These are phyloP conservation scores for Salvia rosmarinus DNA, from an alignment of 257 asterid genomes.

Conservation along the genomic window DNA sequence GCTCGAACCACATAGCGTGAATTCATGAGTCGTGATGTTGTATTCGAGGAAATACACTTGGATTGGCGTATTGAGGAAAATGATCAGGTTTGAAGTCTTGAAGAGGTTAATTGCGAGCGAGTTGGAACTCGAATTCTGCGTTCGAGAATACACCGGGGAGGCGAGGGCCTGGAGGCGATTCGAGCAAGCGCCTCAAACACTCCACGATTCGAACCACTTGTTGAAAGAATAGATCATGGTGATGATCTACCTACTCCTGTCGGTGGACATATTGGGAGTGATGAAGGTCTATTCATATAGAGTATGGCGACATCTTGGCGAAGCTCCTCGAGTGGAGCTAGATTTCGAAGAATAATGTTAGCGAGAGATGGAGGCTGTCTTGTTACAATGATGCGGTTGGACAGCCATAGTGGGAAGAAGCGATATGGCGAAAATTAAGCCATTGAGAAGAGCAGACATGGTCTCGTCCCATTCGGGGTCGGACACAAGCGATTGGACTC, in stretches of 20 bases:
- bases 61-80: background rate
- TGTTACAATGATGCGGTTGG: background rate
- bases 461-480: background rate
- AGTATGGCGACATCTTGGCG: background rate
- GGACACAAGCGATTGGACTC: background rate
- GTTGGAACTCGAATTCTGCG: no score
- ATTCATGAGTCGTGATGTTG: background rate
- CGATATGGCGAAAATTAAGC: background rate
- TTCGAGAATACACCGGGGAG: no score
- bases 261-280: background rate
- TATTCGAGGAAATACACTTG: background rate
- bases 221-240: no score
- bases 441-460: background rate
- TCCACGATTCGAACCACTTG: no score
- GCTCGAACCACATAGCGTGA: background rate
- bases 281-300: background rate
- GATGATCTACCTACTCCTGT: no score
- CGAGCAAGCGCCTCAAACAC: no score
- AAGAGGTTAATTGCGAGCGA: background rate
- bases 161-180: no score
- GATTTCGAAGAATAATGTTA: no score
- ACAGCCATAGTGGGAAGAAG: background rate
- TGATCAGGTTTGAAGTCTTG: background rate
- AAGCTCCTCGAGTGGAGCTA: no score
- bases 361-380: background rate